Conservation (phyloP, 176 grass and related monocot genomes). For the Triticum timopheevii region DNA sequence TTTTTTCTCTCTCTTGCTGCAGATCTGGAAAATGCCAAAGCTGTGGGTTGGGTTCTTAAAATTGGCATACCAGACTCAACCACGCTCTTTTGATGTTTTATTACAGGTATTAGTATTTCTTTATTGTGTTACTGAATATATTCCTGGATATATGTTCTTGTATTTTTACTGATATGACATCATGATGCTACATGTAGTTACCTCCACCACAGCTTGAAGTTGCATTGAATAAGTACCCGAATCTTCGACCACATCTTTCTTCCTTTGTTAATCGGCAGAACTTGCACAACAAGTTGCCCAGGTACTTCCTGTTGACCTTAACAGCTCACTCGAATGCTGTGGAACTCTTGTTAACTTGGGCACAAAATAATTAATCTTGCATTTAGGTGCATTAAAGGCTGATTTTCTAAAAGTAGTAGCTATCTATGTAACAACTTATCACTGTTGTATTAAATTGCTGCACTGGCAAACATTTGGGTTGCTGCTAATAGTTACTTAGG, state of each 20-base stretch:
- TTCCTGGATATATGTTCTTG: neutral
- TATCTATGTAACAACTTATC: conserved; percentile 14
- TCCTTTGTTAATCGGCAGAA: conserved; percentile 69
- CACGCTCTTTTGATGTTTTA: conserved; percentile 86
- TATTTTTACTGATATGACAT: conserved; percentile 42
- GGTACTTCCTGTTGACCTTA: conserved; percentile 42
- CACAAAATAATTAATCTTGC: conserved; percentile 7
- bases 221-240: conserved; percentile 64
- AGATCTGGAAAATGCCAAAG: conserved; percentile 99
- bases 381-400: conserved; percentile 6
- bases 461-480: neutral
- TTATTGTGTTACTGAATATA: conserved; percentile 8
- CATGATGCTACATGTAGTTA: conserved; percentile 54
- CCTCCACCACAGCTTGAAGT: conserved; percentile 73
- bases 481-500: conserved; percentile 20
- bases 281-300: conserved; percentile 62
- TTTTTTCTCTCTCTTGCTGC: conserved; percentile 26
- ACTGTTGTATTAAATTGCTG: neutral
- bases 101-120: conserved; percentile 57
- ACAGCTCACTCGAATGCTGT: neutral
- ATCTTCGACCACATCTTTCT: conserved; percentile 63
- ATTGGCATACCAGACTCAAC: conserved; percentile 83
- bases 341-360: conserved; percentile 2
- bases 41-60: conserved; percentile 97
- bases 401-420: conserved; percentile 13